Conservation (phyloP, 2,329 filamentous ascomycete species). For the Colletotrichum salicis region DNA sequence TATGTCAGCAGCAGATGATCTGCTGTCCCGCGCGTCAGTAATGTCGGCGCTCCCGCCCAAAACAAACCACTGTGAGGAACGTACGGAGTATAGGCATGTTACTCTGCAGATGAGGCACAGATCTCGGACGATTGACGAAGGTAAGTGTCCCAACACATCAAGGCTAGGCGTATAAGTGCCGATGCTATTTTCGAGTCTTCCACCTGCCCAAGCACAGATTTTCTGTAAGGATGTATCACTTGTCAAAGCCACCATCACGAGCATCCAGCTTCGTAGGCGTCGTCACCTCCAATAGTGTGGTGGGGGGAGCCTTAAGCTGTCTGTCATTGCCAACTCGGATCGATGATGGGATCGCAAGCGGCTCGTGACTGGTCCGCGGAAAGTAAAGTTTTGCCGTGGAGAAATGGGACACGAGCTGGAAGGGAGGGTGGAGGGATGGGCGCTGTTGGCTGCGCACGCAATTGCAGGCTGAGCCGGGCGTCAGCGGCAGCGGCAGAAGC, state of each 20-base stretch:
- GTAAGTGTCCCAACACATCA: not conserved
- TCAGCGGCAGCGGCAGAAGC: slow-evolving; percentile 5
- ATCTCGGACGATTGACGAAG: not conserved
- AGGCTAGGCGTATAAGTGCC: not conserved
- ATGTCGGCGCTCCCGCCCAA: slow-evolving; percentile 5
- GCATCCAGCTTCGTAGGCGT: slow-evolving; percentile 1
- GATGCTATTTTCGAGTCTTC: not conserved
- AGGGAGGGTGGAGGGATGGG: slow-evolving; percentile 34
- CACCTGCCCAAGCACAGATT: not conserved
- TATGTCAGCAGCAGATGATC: not conserved
- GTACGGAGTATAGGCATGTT: not conserved
- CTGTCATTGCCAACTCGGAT: slow-evolving; percentile 8
- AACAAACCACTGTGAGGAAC: not conserved
- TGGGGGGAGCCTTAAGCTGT: slow-evolving; percentile 23
- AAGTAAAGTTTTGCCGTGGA: slow-evolving; percentile 23
- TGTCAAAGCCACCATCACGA: not conserved
- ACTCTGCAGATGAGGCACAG: not conserved
- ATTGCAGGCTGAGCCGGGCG: slow-evolving; percentile 22
- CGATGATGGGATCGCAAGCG: slow-evolving; percentile 20
- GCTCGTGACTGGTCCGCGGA: slow-evolving; percentile 12
- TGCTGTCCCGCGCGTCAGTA: not conserved
- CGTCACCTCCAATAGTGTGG: slow-evolving; percentile 21
- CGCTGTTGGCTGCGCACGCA: slow-evolving; percentile 31
- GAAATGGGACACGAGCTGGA: slow-evolving; percentile 33
- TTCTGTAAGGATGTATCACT: not conserved